phyloP scores from a whole-genome alignment of 257 asterid species.

The Solanum chiquidenum region DNA sequence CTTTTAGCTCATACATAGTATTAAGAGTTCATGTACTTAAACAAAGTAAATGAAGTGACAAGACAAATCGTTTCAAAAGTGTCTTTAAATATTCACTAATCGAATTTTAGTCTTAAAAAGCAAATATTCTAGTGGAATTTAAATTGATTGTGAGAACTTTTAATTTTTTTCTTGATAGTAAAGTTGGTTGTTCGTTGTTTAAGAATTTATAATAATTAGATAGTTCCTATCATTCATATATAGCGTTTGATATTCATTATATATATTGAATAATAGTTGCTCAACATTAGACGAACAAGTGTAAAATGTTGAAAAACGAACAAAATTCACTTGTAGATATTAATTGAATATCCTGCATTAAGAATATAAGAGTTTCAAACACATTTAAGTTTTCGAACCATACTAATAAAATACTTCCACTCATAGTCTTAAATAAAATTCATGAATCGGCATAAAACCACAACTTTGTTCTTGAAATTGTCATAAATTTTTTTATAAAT shows the following conservation, averaged over 20 bases:
- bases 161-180: not conserved
- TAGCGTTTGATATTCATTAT: not conserved
- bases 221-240: not conserved
- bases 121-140: not conserved
- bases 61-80: not conserved
- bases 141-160: not conserved
- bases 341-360: not conserved
- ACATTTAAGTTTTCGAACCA: not conserved
- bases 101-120: not conserved
- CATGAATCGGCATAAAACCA: not conserved
- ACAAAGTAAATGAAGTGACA: not conserved
- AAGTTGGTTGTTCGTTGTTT: not conserved
- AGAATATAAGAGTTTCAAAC: not conserved
- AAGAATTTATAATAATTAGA: not conserved
- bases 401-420: not conserved
- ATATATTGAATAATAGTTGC: not conserved
- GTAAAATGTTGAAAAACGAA: not conserved
- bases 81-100: not conserved
- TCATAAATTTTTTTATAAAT: not conserved
- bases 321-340: not conserved
- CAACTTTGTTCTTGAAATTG: not conserved
- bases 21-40: not conserved
- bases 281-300: not conserved
- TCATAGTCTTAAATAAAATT: not conserved
- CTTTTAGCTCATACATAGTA: not conserved